phyloP scores from a whole-genome alignment of 2,329 filamentous ascomycete genomes.

The Aspergillus fumigatiaffinis region DNA sequence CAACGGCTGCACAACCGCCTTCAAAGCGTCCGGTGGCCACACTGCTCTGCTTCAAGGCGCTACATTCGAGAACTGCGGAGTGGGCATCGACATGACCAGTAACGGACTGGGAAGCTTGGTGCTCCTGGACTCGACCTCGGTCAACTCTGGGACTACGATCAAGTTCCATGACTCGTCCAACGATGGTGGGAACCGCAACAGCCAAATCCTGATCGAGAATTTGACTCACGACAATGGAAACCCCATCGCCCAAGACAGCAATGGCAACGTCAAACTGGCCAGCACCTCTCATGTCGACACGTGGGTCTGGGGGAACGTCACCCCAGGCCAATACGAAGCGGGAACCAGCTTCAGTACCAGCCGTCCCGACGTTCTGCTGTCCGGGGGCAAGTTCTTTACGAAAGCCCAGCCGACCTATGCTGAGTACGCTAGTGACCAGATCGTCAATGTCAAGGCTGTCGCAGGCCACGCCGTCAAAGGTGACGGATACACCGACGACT shows the following conservation, averaged over 20 bases:
- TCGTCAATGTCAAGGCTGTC: slow-evolving; percentile 48
- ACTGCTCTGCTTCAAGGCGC: slow-evolving; percentile 25
- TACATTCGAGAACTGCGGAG: slow-evolving; percentile 24
- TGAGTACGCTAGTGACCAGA: slow-evolving; percentile 37
- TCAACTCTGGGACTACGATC: slow-evolving; percentile 22
- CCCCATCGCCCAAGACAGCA: slow-evolving; percentile 27
- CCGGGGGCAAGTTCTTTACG: slow-evolving; percentile 39
- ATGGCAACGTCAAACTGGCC: slow-evolving; percentile 16
- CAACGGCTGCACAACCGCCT: slow-evolving; percentile 54
- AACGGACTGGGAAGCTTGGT: slow-evolving; percentile 24
- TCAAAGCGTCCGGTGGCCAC: slow-evolving; percentile 37
- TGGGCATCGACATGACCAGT: slow-evolving; percentile 26
- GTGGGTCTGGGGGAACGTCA: slow-evolving; percentile 33
- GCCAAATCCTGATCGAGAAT: slow-evolving; percentile 28
- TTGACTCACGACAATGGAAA: slow-evolving; percentile 18
- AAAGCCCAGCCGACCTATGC: slow-evolving; percentile 43
- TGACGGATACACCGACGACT: slow-evolving; percentile 42
- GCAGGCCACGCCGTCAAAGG: slow-evolving; percentile 38
- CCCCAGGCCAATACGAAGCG: slow-evolving; percentile 24
- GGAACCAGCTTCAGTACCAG: slow-evolving; percentile 28
- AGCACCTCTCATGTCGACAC: slow-evolving; percentile 22
- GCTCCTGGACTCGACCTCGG: slow-evolving; percentile 25
- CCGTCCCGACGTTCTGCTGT: slow-evolving; percentile 30
- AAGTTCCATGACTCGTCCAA: slow-evolving; percentile 26
- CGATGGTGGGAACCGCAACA: slow-evolving; percentile 23